These are phyloP conservation scores for Penicillium griseofulvum DNA, from an alignment of 2,329 filamentous ascomycete genomes.

Conservation along the genomic window DNA sequence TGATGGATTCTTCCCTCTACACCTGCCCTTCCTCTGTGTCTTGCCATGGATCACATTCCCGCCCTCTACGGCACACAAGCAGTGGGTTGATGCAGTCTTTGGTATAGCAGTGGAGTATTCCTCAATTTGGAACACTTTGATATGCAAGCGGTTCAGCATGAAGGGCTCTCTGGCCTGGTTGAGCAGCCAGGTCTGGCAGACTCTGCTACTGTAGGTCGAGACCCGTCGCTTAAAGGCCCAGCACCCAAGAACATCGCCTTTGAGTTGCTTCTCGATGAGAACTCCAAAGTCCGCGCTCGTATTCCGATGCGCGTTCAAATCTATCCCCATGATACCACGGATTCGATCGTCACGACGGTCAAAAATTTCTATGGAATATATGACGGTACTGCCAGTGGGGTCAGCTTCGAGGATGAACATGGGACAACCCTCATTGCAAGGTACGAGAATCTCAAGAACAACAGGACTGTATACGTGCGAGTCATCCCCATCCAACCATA, in stretches of 20 bases:
- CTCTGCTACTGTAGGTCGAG: slow-evolving; percentile 28
- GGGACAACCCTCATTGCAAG: slow-evolving; percentile 90
- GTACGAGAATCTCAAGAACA: slow-evolving; percentile 91
- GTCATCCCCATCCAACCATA: slow-evolving; percentile 64
- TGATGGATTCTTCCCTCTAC: slow-evolving; percentile 33
- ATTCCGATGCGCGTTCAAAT: slow-evolving; percentile 75
- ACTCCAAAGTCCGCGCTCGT: slow-evolving; percentile 57
- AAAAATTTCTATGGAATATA: slow-evolving; percentile 99
- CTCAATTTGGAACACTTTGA: slow-evolving; percentile 28
- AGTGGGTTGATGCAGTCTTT: slow-evolving; percentile 35
- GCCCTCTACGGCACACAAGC: slow-evolving; percentile 26
- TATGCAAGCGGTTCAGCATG: slow-evolving; percentile 38
- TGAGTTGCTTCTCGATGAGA: slow-evolving; percentile 59
- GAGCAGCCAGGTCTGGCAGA: slow-evolving; percentile 31
- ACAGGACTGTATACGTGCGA: slow-evolving; percentile 91
- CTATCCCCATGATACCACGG: slow-evolving; percentile 91
- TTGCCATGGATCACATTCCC: slow-evolving; percentile 26
- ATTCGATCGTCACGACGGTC: slow-evolving; percentile 96
- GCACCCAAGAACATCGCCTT: slow-evolving; percentile 62
- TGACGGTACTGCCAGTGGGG: slow-evolving; percentile 72
- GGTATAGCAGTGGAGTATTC: slow-evolving; percentile 31
- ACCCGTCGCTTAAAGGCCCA: slow-evolving; percentile 38
- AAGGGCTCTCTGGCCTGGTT: slow-evolving; percentile 34
- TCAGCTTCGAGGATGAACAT: slow-evolving; percentile 90
- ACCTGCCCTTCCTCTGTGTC: slow-evolving; percentile 25